Evolutionary conservation across 139 green algal species (phyloP).

Genomic region (Micromonas commoda): DNA sequence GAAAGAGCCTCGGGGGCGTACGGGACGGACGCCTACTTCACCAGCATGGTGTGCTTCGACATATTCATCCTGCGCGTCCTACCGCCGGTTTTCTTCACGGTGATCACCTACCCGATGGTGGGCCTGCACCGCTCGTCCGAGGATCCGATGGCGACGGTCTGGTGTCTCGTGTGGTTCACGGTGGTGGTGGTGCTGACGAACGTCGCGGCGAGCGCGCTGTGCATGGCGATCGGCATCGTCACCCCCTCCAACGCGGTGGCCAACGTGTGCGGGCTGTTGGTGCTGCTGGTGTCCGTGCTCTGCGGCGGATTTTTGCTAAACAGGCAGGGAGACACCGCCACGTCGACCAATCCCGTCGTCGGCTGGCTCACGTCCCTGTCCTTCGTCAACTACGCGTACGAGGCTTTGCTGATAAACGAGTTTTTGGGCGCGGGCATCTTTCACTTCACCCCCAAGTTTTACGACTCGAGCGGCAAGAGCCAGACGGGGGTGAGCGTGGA

Average conservation of each 20-base stretch:
- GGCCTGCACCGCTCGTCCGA: conserved; percentile 4
- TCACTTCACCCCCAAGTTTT: conserved; percentile 21
- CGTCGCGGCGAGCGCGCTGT: conserved; percentile 47
- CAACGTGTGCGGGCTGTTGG: conserved; percentile 54
- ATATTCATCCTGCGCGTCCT: conserved; percentile 56
- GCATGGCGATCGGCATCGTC: conserved; percentile 54
- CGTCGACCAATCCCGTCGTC: background rate
- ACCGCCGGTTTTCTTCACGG: conserved; percentile 60
- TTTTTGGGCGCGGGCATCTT: conserved; percentile 48
- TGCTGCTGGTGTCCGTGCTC: conserved; percentile 53
- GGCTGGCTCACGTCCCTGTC: conserved; percentile 7
- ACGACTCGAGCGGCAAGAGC: background rate
- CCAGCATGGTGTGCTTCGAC: conserved; percentile 56
- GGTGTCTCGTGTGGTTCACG: conserved; percentile 40
- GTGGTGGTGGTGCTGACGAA: conserved; percentile 52
- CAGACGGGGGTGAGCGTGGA: background rate
- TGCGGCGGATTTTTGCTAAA: conserved; percentile 28
- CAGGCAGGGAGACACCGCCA: conserved; percentile 4
- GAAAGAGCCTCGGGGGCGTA: conserved; percentile 52
- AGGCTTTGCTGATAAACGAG: conserved; percentile 61
- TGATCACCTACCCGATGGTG: conserved; percentile 56
- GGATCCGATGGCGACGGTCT: background rate
- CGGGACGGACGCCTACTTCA: conserved; percentile 42
- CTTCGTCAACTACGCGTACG: conserved; percentile 53
- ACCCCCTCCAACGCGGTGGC: conserved; percentile 49